A percentile compares a stretch with the other conserved stretches of the same genome.
These are phyloP conservation scores for Aspergillus fumigatus DNA, from an alignment of 2,329 filamentous ascomycete species.

Conservation along the genomic window DNA sequence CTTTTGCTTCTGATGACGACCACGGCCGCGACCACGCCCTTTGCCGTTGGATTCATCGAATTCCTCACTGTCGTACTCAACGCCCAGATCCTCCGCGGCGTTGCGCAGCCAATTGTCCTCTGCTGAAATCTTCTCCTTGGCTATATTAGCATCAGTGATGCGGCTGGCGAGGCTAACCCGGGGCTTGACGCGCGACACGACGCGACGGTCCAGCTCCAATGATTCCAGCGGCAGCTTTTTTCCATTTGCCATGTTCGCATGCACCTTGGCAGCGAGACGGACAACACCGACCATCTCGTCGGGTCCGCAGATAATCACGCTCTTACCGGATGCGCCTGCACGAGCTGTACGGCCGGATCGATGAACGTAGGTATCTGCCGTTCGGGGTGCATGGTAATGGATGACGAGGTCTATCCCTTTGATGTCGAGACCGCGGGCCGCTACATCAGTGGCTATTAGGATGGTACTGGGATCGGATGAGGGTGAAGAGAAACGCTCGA, in stretches of 20 bases:
- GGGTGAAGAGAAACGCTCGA: slow-evolving; percentile 78
- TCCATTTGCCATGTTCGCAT: slow-evolving; percentile 55
- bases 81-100: slow-evolving; percentile 86
- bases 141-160: slow-evolving; percentile 74
- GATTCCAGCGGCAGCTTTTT: slow-evolving; percentile 64
- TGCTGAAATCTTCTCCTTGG: slow-evolving; percentile 79
- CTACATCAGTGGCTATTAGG: slow-evolving; percentile 88
- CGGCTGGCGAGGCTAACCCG: slow-evolving; percentile 78
- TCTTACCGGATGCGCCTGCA: slow-evolving; percentile 70
- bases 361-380: slow-evolving; percentile 92
- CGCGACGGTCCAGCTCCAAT: slow-evolving; percentile 74
- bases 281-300: slow-evolving; percentile 85
- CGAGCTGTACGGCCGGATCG: slow-evolving; percentile 91
- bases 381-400: slow-evolving; percentile 90
- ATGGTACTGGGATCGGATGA: slow-evolving; percentile 56
- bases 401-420: slow-evolving; percentile 82
- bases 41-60: slow-evolving; percentile 58
- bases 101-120: slow-evolving; percentile 80
- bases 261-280: slow-evolving; percentile 81
- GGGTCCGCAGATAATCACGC: slow-evolving; percentile 81
- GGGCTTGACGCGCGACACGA: slow-evolving; percentile 71
- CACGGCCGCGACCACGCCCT: slow-evolving; percentile 62
- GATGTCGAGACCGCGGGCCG: slow-evolving; percentile 90
- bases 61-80: slow-evolving; percentile 89
- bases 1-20: slow-evolving; percentile 69